Evolutionary conservation across 1,284 basidiomycete genomes (phyloP).

Genomic region (Gomphus sp.): DNA sequence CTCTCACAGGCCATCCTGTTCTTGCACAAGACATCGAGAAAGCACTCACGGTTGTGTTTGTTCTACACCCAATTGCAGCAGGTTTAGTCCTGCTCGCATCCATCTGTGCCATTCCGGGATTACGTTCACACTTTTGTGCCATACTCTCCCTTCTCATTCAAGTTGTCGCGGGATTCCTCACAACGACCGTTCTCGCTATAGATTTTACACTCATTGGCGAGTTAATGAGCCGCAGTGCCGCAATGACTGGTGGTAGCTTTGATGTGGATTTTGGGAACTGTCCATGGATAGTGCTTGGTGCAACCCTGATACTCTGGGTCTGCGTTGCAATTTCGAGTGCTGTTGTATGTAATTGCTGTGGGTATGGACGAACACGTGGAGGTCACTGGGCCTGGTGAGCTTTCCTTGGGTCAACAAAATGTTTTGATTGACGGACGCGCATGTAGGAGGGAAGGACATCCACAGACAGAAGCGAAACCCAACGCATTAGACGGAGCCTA

Average conservation of each 20-base stretch:
- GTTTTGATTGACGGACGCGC: not conserved
- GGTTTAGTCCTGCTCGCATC: conserved; percentile 47
- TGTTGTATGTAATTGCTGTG: conserved; percentile 60
- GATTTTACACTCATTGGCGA: conserved; percentile 53
- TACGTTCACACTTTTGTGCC: conserved; percentile 32
- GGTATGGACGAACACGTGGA: conserved; percentile 17
- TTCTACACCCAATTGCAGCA: conserved; percentile 46
- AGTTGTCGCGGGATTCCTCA: conserved; percentile 44
- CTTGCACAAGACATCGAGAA: conserved; percentile 36
- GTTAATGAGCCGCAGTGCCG: conserved; percentile 33
- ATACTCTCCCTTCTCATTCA: conserved; percentile 51
- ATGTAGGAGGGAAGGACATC: not conserved
- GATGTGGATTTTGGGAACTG: conserved; percentile 51
- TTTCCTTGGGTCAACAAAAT: not conserved
- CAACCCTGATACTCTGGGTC: conserved; percentile 46
- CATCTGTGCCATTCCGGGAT: conserved; percentile 7
- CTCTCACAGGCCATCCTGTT: conserved; percentile 31
- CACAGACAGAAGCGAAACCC: not conserved
- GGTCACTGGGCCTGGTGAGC: not conserved
- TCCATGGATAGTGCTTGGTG: conserved; percentile 59
- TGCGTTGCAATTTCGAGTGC: conserved; percentile 51
- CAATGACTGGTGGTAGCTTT: conserved; percentile 34
- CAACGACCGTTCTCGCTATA: conserved; percentile 43
- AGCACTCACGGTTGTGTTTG: conserved; percentile 11
- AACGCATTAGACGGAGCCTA: not conserved